Evolutionary conservation across 139 green algal genomes (phyloP).

Genomic region (Chlamydomonas sp.): DNA sequence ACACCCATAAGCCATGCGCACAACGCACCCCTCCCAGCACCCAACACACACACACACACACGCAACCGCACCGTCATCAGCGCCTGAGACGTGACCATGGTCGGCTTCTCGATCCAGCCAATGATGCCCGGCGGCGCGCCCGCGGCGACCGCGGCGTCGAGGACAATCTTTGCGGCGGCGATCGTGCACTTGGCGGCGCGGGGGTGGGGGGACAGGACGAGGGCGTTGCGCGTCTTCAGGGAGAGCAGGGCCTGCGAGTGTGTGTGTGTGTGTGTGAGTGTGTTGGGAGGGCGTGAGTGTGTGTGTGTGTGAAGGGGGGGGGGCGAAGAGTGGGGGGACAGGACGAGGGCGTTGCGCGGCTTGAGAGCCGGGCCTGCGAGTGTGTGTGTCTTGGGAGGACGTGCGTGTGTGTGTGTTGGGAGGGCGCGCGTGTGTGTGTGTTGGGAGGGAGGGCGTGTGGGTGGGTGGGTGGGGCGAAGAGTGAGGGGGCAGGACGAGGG

Average conservation of each 20-base stretch:
- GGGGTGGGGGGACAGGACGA: constrained; percentile 59
- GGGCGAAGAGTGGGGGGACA: constrained; percentile 63
- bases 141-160: constrained; percentile 50
- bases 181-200: constrained; percentile 47
- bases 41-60: too few species aligned
- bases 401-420: too few species aligned
- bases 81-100: constrained; percentile 42
- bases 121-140: constrained; percentile 55
- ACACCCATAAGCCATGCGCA: background rate
- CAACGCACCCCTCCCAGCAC: background rate
- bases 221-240: constrained; percentile 64
- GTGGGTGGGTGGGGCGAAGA: too few species aligned
- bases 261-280: too few species aligned
- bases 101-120: constrained; percentile 51
- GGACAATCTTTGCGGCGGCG: constrained; percentile 52
- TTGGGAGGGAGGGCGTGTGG: too few species aligned
- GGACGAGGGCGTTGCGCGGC: constrained; percentile 60
- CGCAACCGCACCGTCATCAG: too few species aligned
- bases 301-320: too few species aligned
- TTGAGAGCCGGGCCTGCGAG: too few species aligned
- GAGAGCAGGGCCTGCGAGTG: constrained; percentile 44
- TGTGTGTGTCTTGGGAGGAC: too few species aligned
- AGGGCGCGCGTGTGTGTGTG: too few species aligned
- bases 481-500: constrained; percentile 56
- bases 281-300: too few species aligned